These are phyloP conservation scores for Parathielavia appendiculata DNA, from an alignment of 495 filamentous ascomycete genomes.

Conservation along the genomic window DNA sequence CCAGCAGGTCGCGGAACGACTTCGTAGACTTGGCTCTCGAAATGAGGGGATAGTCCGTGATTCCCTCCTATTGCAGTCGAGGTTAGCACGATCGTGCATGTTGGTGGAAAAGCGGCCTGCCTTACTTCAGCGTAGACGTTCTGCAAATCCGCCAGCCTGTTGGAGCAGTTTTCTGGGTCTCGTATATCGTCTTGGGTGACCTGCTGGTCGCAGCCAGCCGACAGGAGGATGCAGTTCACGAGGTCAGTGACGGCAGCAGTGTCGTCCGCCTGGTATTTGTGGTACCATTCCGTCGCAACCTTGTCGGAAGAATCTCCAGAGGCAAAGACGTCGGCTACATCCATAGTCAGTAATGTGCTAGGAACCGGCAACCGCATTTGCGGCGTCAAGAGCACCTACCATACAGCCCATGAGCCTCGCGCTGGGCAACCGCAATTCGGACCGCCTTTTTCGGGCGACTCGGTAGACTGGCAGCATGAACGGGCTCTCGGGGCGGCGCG, in stretches of 20 bases:
- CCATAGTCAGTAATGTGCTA: constrained; percentile 24
- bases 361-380: not conserved
- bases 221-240: constrained; percentile 81
- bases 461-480: constrained; percentile 49
- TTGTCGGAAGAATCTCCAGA: constrained; percentile 63
- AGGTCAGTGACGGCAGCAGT: constrained; percentile 68
- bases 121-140: constrained; percentile 68
- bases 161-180: constrained; percentile 75
- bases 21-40: constrained; percentile 66
- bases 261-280: constrained; percentile 63
- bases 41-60: constrained; percentile 89
- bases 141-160: constrained; percentile 68
- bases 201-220: constrained; percentile 70
- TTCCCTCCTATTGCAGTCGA: constrained; percentile 50
- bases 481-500: constrained; percentile 29
- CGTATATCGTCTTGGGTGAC: constrained; percentile 73
- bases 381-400: constrained; percentile 45
- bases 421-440: constrained; percentile 44
- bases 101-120: not conserved
- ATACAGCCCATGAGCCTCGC: constrained; percentile 66
- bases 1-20: constrained; percentile 68
- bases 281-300: constrained; percentile 76
- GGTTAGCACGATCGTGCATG: constrained; percentile 24
- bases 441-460: constrained; percentile 58
- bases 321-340: constrained; percentile 72